A percentile compares a stretch with the other conserved stretches of the same genome.
phyloP scores from a whole-genome alignment of 2,329 filamentous ascomycete species.

The Coleophoma crateriformis region DNA sequence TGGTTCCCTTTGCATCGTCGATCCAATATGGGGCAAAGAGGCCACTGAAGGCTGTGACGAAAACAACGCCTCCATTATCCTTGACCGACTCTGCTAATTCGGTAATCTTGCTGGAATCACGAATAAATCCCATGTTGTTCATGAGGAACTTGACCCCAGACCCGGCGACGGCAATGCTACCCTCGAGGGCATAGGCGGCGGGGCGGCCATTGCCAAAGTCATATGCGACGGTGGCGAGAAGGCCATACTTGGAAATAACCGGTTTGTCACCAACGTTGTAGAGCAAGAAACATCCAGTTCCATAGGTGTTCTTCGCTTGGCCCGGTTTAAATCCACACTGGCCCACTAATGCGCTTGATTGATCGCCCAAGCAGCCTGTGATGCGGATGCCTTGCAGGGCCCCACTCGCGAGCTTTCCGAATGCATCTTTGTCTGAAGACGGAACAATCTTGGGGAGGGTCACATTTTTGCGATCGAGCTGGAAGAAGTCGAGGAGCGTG shows the following conservation, averaged over 20 bases:
- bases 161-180: constrained; percentile 71
- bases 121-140: constrained; percentile 60
- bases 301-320: constrained; percentile 79
- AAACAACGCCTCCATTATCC: constrained; percentile 63
- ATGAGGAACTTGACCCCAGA: constrained; percentile 69
- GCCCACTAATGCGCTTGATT: constrained; percentile 75
- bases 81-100: constrained; percentile 58
- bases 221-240: constrained; percentile 73
- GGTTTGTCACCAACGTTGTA: constrained; percentile 79
- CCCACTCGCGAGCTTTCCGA: constrained; percentile 58
- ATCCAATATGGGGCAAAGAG: constrained; percentile 74
- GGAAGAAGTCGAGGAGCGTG: constrained; percentile 68
- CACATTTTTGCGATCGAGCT: constrained; percentile 63
- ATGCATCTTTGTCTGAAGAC: constrained; percentile 64
- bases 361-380: constrained; percentile 74
- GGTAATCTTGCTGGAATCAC: constrained; percentile 56
- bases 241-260: constrained; percentile 71
- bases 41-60: constrained; percentile 69
- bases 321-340: constrained; percentile 74
- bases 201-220: constrained; percentile 61
- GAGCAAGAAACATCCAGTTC: constrained; percentile 78
- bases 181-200: constrained; percentile 71
- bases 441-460: constrained; percentile 71
- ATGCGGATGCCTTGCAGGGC: constrained; percentile 63
- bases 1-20: constrained; percentile 67